phyloP scores from a whole-genome alignment of 106 monocot genomes.

The Allium sativum region DNA sequence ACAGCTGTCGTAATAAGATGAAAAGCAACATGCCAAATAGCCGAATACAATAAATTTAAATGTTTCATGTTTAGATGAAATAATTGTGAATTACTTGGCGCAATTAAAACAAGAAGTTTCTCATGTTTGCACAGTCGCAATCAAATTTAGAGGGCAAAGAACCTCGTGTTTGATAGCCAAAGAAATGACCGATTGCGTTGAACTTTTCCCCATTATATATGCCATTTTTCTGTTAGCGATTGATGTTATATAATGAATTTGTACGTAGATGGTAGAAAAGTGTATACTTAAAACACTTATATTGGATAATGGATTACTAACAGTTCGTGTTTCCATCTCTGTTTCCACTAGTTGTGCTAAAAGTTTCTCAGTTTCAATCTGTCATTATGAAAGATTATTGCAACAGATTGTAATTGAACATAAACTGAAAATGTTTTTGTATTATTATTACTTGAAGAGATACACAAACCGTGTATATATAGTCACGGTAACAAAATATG shows the following conservation, averaged over 20 bases:
- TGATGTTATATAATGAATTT: too few species aligned
- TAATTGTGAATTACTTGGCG: too few species aligned
- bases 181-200: slow-evolving; percentile 77
- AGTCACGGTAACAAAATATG: too few species aligned
- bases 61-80: neutral
- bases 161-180: slow-evolving; percentile 76
- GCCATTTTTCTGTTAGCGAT: slow-evolving; percentile 63
- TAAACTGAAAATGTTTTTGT: too few species aligned
- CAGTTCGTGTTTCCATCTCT: slow-evolving; percentile 37
- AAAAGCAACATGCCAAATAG: slow-evolving; percentile 27
- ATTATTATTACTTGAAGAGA: too few species aligned
- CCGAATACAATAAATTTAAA: slow-evolving; percentile 11
- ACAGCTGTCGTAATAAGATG: slow-evolving; percentile 31
- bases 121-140: slow-evolving; percentile 70
- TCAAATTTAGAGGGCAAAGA: slow-evolving; percentile 80
- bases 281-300: too few species aligned
- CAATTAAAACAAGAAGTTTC: slow-evolving; percentile 8
- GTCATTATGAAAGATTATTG: neutral
- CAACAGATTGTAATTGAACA: too few species aligned
- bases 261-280: too few species aligned
- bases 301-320: too few species aligned
- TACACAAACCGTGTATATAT: too few species aligned
- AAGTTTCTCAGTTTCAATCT: slow-evolving; percentile 59
- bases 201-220: slow-evolving; percentile 80
- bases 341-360: slow-evolving; percentile 46